Conservation (phyloP, 2,329 filamentous ascomycete species). For the Stromatinia cepivora region DNA sequence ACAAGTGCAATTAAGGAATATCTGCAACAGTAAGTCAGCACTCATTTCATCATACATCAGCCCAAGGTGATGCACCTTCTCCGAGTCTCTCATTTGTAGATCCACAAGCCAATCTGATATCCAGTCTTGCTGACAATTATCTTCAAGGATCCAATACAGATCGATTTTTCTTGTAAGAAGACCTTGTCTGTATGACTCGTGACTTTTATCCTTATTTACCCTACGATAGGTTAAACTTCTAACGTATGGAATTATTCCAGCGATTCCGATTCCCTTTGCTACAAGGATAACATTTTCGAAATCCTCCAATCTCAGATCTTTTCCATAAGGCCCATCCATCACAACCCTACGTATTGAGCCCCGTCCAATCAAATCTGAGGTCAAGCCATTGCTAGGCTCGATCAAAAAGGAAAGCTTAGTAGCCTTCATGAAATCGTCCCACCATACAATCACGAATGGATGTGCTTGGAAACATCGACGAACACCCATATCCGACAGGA, state of each 20-base stretch:
- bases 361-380: background rate
- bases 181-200: background rate
- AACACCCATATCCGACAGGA: background rate
- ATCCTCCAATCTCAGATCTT: conserved; percentile 23
- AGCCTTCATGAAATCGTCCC: conserved; percentile 19
- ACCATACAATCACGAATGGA: conserved; percentile 26
- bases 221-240: background rate
- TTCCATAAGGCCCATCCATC: conserved; percentile 30
- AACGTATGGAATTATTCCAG: conserved; percentile 28
- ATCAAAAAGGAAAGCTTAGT: conserved; percentile 24
- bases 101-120: conserved; percentile 3
- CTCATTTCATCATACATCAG: background rate
- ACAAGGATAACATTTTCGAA: conserved; percentile 30
- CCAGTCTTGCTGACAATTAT: conserved; percentile 18
- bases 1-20: background rate
- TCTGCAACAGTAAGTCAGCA: background rate
- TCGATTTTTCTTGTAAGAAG: conserved; percentile 19
- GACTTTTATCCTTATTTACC: background rate
- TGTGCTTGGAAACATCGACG: conserved; percentile 14
- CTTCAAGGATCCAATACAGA: conserved; percentile 18
- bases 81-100: background rate
- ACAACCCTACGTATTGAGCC: conserved; percentile 1
- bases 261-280: conserved; percentile 32
- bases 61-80: background rate
- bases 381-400: conserved; percentile 15